phyloP scores from a whole-genome alignment of 805 yeast species.

The Cyberlindnera subsufficiens region DNA sequence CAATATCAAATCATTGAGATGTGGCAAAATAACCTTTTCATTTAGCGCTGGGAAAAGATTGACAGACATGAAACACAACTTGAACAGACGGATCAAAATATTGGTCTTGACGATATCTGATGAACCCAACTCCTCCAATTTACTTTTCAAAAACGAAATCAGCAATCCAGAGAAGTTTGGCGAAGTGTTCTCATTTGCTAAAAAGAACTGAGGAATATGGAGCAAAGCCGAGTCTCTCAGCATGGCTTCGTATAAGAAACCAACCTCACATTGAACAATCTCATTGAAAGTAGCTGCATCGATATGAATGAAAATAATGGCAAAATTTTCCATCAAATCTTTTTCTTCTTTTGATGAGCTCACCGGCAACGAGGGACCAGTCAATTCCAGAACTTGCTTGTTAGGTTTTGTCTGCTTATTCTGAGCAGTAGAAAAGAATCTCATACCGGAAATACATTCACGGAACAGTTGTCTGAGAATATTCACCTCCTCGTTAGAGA shows the following conservation, averaged over 20 bases:
- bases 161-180: slow-evolving; percentile 85
- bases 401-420: slow-evolving; percentile 20
- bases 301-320: slow-evolving; percentile 86
- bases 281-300: slow-evolving; percentile 96
- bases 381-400: slow-evolving; percentile 31
- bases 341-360: slow-evolving; percentile 89
- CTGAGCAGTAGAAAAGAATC: slow-evolving; percentile 55
- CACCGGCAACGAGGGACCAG: slow-evolving; percentile 79
- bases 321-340: slow-evolving; percentile 92
- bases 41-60: slow-evolving; percentile 83
- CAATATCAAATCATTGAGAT: slow-evolving; percentile 75
- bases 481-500: slow-evolving; percentile 74
- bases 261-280: slow-evolving; percentile 75
- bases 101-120: slow-evolving; percentile 72
- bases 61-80: slow-evolving; percentile 92
- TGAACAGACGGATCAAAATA: slow-evolving; percentile 79
- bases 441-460: slow-evolving; percentile 77
- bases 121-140: slow-evolving; percentile 74
- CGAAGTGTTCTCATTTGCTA: slow-evolving; percentile 92
- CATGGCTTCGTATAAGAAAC: slow-evolving; percentile 71
- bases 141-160: slow-evolving; percentile 66
- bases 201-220: slow-evolving; percentile 88
- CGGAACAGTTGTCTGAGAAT: slow-evolving; percentile 73
- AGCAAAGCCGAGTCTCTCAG: slow-evolving; percentile 77
- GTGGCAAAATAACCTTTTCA: slow-evolving; percentile 84